These are phyloP conservation scores for Penicillium manginii DNA, from an alignment of 495 filamentous ascomycete species.

Conservation along the genomic window DNA sequence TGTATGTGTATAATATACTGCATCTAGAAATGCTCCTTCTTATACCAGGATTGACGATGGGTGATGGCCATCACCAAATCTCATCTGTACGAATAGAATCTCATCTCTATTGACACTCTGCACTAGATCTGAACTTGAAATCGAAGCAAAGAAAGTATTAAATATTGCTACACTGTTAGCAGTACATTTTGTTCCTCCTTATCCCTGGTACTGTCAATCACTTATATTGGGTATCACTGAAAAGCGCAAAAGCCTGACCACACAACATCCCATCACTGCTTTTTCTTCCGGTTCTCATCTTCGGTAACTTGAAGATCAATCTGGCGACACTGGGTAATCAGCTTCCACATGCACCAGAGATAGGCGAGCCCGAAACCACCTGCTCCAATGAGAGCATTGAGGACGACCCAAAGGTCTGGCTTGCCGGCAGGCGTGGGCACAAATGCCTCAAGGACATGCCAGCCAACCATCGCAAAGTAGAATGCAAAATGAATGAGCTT, in stretches of 20 bases:
- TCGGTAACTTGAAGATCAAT: conserved; percentile 31
- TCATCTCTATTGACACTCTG: conserved; percentile 15
- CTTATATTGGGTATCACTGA: conserved; percentile 38
- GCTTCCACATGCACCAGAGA: conserved; percentile 80
- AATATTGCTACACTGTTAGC: conserved; percentile 1
- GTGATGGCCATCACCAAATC: not conserved
- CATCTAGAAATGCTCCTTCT: not conserved
- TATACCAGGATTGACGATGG: not conserved
- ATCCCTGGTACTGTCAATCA: conserved; percentile 1
- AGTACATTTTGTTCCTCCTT: conserved; percentile 1
- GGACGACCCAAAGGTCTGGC: conserved; percentile 92
- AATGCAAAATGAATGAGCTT: conserved; percentile 72
- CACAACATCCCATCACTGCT: conserved; percentile 33
- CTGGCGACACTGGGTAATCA: conserved; percentile 62
- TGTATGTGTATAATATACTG: not conserved
- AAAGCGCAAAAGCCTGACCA: conserved; percentile 13
- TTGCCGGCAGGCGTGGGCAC: conserved; percentile 69
- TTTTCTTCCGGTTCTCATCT: conserved; percentile 44
- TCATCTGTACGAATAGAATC: conserved; percentile 12
- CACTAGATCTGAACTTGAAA: not conserved
- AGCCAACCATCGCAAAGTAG: conserved; percentile 74
- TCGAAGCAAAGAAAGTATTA: not conserved
- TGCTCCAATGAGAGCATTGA: conserved; percentile 83
- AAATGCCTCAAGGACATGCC: conserved; percentile 77
- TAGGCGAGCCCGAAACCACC: conserved; percentile 86